Conservation (phyloP, 805 yeast genomes). For the Cyberlindnera bimundalis region DNA sequence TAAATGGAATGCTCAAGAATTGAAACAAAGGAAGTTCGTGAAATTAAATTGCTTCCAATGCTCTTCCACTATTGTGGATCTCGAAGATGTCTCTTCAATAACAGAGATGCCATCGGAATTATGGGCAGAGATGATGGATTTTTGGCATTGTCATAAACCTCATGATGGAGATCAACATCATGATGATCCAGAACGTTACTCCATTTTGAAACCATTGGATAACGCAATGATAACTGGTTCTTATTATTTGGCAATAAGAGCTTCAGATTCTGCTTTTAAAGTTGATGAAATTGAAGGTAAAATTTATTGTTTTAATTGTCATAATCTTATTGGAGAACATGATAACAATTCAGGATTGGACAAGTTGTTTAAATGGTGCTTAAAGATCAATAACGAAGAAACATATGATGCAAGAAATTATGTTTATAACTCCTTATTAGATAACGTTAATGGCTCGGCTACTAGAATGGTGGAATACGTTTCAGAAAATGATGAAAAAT, state of each 20-base stretch:
- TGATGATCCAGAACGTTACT: constrained; percentile 30
- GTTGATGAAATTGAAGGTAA: constrained; percentile 3
- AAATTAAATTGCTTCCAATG: constrained; percentile 35
- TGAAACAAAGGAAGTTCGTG: constrained; percentile 30
- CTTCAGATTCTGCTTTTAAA: constrained; percentile 4
- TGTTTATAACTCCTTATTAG: constrained; percentile 38
- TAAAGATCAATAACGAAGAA: constrained; percentile 35
- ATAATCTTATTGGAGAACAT: constrained; percentile 36
- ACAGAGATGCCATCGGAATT: constrained; percentile 82
- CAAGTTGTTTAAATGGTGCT: constrained; percentile 56
- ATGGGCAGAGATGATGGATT: constrained; percentile 95
- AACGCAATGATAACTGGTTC: constrained; percentile 51
- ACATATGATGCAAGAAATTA: constrained; percentile 35
- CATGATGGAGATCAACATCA: constrained; percentile 17
- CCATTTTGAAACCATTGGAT: constrained; percentile 41
- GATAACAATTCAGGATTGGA: constrained; percentile 32
- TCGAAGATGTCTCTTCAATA: constrained; percentile 32
- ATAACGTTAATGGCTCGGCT: constrained; percentile 41
- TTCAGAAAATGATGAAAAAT: constrained; percentile 14
- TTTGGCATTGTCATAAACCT: constrained; percentile 96
- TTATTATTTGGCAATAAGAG: constrained; percentile 41
- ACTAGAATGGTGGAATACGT: constrained; percentile 34
- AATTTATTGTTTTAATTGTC: constrained; percentile 39
- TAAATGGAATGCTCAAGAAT: constrained; percentile 44
- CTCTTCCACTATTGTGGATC: constrained; percentile 28